phyloP scores from a whole-genome alignment of 192 early-diverging fungal species.

The Coemansia sp. region DNA sequence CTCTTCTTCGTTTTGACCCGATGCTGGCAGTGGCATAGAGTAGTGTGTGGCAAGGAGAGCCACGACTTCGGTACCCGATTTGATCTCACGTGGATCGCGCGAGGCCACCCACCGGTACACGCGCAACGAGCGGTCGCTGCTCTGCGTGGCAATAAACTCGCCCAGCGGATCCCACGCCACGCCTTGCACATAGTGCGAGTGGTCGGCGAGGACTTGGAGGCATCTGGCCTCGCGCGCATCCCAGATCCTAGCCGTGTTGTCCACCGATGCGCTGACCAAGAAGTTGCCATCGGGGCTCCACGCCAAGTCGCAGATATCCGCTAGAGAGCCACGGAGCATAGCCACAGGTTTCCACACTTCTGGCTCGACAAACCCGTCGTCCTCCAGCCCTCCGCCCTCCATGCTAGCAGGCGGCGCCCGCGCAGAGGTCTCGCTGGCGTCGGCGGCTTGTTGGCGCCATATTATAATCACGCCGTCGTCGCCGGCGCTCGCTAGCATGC shows the following conservation, averaged over 20 bases:
- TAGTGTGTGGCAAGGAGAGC: slow-evolving; percentile 32
- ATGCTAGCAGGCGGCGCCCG: slow-evolving; percentile 2
- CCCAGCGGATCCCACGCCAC: slow-evolving; percentile 94
- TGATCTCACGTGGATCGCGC: slow-evolving; percentile 12
- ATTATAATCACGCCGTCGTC: slow-evolving; percentile 91
- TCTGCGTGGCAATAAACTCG: slow-evolving; percentile 87
- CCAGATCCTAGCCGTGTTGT: slow-evolving; percentile 89
- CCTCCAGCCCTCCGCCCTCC: not conserved
- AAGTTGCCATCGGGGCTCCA: slow-evolving; percentile 90
- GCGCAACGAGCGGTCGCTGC: slow-evolving; percentile 81
- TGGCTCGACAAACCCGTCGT: slow-evolving; percentile 31
- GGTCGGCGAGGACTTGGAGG: slow-evolving; percentile 77
- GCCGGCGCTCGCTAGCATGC: slow-evolving; percentile 83
- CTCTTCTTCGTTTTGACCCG: not conserved
- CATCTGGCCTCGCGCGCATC: slow-evolving; percentile 72
- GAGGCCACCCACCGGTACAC: slow-evolving; percentile 46
- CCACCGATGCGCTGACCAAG: slow-evolving; percentile 84
- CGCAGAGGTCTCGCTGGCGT: not conserved
- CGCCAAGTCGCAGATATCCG: slow-evolving; percentile 89
- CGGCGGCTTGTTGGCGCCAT: slow-evolving; percentile 60
- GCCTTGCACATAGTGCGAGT: slow-evolving; percentile 95
- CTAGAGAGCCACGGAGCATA: slow-evolving; percentile 74
- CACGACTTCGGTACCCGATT: slow-evolving; percentile 22
- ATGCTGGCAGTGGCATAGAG: slow-evolving; percentile 19
- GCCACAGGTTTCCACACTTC: slow-evolving; percentile 79